Conservation (phyloP, 768 basidiomycete species). For the Crassisporium funariophilum region DNA sequence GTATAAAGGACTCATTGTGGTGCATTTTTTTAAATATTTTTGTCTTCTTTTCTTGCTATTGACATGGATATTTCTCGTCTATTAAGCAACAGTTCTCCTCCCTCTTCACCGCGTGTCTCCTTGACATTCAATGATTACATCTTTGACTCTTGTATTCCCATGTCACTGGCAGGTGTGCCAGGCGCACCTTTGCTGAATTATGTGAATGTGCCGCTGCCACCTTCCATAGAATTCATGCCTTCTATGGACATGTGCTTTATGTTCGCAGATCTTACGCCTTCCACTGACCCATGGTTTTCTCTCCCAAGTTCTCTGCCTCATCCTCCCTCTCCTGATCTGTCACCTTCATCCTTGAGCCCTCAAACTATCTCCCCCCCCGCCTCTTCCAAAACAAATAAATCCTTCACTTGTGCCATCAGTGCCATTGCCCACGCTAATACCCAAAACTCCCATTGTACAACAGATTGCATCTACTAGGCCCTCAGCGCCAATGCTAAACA, state of each 20-base stretch:
- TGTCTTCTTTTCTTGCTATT: neutral
- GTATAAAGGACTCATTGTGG: neutral
- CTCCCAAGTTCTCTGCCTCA: too few relatives aligned
- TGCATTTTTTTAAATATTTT: neutral
- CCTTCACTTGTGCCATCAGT: neutral
- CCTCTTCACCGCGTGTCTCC: neutral
- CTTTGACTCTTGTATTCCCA: neutral
- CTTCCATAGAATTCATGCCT: too few relatives aligned
- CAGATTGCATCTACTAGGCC: neutral
- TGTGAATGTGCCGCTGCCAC: too few relatives aligned
- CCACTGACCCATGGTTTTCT: too few relatives aligned
- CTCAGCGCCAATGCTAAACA: neutral
- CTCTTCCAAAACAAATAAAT: neutral
- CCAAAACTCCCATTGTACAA: neutral
- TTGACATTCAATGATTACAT: neutral
- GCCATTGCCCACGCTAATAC: neutral
- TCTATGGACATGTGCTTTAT: too few relatives aligned
- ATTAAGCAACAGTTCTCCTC: neutral
- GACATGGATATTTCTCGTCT: neutral
- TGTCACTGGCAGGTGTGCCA: too few relatives aligned
- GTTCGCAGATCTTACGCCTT: too few relatives aligned
- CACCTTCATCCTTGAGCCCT: neutral
- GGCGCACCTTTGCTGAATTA: too few relatives aligned
- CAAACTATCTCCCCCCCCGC: neutral
- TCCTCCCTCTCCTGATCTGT: too few relatives aligned